phyloP scores from a whole-genome alignment of 2,329 filamentous ascomycete species.

The Xylariaceae sp. region DNA sequence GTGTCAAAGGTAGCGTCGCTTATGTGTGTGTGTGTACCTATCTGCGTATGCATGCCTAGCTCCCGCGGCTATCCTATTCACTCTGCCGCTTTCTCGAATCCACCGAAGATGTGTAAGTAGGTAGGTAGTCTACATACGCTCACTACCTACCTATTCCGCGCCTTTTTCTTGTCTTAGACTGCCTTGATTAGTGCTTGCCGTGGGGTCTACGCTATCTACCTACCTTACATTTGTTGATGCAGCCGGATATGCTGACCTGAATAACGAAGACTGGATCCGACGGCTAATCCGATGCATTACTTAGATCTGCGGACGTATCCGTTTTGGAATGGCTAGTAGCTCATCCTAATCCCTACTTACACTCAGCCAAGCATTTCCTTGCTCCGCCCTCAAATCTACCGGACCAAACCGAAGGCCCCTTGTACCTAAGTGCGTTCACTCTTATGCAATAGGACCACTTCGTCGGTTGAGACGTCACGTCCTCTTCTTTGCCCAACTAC shows the following conservation, averaged over 20 bases:
- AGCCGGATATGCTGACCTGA: conserved; percentile 1
- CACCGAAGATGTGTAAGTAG: not conserved
- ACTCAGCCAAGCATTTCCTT: not conserved
- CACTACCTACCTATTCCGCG: not conserved
- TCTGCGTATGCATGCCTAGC: not conserved
- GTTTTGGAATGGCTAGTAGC: not conserved
- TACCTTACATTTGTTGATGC: not conserved
- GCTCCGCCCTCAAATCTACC: not conserved
- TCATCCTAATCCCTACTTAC: not conserved
- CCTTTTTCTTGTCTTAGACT: not conserved
- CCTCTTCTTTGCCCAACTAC: not conserved
- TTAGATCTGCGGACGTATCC: not conserved
- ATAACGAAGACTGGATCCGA: not conserved
- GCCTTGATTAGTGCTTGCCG: conserved; percentile 7
- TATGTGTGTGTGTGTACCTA: not conserved
- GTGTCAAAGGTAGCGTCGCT: not conserved
- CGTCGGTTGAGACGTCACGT: not conserved
- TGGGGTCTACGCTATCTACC: not conserved
- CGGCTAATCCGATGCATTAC: conserved; percentile 8
- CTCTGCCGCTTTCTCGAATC: conserved; percentile 4
- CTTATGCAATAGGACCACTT: not conserved
- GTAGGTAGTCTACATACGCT: not conserved
- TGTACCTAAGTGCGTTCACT: not conserved
- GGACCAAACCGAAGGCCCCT: not conserved
- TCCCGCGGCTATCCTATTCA: not conserved